Conservation (phyloP, 768 basidiomycete species). For the Naganishia antarctica region DNA sequence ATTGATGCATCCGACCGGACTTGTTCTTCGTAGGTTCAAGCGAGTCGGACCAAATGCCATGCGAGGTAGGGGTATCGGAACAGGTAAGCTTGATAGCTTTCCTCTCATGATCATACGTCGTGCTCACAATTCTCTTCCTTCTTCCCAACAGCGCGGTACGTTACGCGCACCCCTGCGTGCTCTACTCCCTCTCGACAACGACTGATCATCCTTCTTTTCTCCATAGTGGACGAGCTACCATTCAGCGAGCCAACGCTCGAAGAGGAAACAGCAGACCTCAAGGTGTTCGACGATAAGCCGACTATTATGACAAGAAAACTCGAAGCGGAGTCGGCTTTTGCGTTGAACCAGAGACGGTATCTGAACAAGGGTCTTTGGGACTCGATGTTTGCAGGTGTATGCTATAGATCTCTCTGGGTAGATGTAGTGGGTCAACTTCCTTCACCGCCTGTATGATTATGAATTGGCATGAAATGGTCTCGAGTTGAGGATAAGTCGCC, state of each 20-base stretch:
- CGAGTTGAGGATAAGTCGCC: too few relatives aligned
- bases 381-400: too few relatives aligned
- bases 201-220: not conserved
- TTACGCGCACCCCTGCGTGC: not conserved
- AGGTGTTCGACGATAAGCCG: constrained; percentile 27
- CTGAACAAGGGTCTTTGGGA: too few relatives aligned
- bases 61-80: constrained; percentile 98
- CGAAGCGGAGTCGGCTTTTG: not conserved
- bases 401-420: too few relatives aligned
- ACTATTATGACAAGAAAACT: not conserved
- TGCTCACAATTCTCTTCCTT: not conserved
- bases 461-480: too few relatives aligned
- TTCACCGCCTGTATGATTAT: too few relatives aligned
- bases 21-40: constrained; percentile 72
- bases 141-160: not conserved
- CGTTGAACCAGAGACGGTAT: too few relatives aligned
- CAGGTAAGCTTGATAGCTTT: constrained; percentile 42
- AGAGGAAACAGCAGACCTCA: constrained; percentile 23
- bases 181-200: not conserved
- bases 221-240: constrained; percentile 29
- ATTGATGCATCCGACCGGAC: not conserved
- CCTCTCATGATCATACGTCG: not conserved
- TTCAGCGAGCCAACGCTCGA: constrained; percentile 28
- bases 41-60: constrained; percentile 96
- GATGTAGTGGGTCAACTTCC: too few relatives aligned